phyloP scores from a whole-genome alignment of 306 rosid species.

The Malus asiatica region DNA sequence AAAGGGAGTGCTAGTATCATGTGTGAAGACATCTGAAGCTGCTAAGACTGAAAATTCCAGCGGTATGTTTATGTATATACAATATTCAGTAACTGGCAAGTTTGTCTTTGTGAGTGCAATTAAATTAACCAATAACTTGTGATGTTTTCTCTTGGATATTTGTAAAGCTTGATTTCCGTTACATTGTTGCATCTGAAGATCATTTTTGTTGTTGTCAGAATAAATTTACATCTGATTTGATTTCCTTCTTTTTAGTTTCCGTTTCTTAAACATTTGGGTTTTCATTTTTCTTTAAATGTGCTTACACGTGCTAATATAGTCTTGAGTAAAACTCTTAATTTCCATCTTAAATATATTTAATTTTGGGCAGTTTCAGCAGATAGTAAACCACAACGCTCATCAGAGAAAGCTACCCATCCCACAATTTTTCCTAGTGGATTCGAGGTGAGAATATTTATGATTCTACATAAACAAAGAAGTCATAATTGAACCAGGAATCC shows the following conservation, averaged over 20 bases:
- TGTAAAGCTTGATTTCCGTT: not conserved
- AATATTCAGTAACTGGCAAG: not conserved
- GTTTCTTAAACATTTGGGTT: not conserved
- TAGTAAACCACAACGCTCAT: slow-evolving; percentile 27
- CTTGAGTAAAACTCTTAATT: not conserved
- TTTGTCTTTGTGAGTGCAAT: not conserved
- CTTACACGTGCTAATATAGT: not conserved
- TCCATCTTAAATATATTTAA: slow-evolving; percentile 12
- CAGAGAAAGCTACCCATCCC: slow-evolving; percentile 40
- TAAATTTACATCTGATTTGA: not conserved
- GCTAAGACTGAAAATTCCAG: slow-evolving; percentile 39
- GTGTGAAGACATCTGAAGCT: slow-evolving; percentile 60
- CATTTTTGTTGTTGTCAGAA: not conserved
- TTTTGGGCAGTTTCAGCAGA: slow-evolving; percentile 37
- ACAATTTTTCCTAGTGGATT: slow-evolving; percentile 80
- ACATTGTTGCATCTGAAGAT: not conserved
- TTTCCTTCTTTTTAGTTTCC: not conserved
- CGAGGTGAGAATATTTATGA: slow-evolving; percentile 48
- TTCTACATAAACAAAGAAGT: not conserved
- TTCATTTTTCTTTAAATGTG: not conserved
- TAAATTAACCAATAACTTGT: not conserved
- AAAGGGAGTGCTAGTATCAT: slow-evolving; percentile 38
- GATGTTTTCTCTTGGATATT: not conserved
- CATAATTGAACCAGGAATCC: not conserved
- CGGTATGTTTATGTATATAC: slow-evolving; percentile 37